Conservation (phyloP, 73 alveolate genomes). For the Symbiodinium natans region DNA sequence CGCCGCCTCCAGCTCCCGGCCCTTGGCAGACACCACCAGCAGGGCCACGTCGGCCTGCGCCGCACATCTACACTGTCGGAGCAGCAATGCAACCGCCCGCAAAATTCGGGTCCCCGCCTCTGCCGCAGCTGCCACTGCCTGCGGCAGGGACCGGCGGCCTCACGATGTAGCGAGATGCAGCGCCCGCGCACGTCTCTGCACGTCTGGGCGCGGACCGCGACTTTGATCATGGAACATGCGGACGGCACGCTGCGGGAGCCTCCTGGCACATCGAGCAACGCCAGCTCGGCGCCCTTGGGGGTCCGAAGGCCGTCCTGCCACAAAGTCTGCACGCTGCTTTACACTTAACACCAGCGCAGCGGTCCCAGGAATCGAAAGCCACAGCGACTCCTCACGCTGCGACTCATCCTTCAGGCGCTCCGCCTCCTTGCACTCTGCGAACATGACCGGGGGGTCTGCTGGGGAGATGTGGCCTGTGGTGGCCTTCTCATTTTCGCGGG, state of each 20-base stretch:
- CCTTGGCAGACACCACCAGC: slow-evolving; percentile 84
- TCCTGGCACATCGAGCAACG: slow-evolving; percentile 75
- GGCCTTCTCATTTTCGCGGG: too few relatives aligned
- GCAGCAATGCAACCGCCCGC: too few relatives aligned
- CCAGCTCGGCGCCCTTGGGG: slow-evolving; percentile 39
- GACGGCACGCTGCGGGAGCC: slow-evolving; percentile 3
- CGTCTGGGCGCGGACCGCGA: too few relatives aligned
- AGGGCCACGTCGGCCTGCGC: slow-evolving; percentile 80
- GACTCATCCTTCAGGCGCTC: slow-evolving; percentile 46
- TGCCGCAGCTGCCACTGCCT: slow-evolving; percentile 34
- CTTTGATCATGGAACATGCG: too few relatives aligned
- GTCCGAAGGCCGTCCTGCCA: slow-evolving; percentile 57
- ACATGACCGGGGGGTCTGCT: too few relatives aligned
- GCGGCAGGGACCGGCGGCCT: slow-evolving; percentile 89
- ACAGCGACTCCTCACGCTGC: slow-evolving; percentile 19
- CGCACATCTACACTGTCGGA: too few relatives aligned
- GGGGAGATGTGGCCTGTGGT: too few relatives aligned
- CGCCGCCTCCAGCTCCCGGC: slow-evolving; percentile 70
- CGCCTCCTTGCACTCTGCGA: slow-evolving; percentile 24
- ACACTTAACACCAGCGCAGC: too few relatives aligned
- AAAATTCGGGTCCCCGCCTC: neutral
- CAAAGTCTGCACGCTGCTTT: too few relatives aligned
- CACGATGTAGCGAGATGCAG: too few relatives aligned
- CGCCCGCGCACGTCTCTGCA: too few relatives aligned
- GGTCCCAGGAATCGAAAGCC: too few relatives aligned